Percentiles rank a stretch among this genome's conserved stretches.
Conservation (phyloP, 352 stramenopile genomes). For the Pythium aquatile region DNA sequence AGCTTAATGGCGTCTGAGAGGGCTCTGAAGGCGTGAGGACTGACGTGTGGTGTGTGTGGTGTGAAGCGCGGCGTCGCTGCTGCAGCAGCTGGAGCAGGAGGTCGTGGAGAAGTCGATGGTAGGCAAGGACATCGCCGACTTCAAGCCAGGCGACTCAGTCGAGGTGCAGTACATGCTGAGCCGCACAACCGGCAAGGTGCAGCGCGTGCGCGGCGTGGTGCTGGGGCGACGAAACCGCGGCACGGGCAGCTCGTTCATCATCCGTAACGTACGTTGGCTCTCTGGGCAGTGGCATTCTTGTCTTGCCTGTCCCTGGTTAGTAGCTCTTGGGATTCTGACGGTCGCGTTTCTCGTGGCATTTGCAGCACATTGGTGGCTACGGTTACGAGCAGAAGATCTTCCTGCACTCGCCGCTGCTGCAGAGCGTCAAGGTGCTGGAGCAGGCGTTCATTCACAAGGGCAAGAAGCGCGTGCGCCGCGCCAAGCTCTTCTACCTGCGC, state of each 20-base stretch:
- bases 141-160: conserved; percentile 76
- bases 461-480: conserved; percentile 88
- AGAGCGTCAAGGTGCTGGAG: conserved; percentile 87
- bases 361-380: conserved; percentile 79
- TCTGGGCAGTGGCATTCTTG: not conserved
- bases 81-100: conserved; percentile 69
- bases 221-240: conserved; percentile 78
- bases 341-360: too few relatives aligned
- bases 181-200: conserved; percentile 64
- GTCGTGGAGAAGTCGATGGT: conserved; percentile 59
- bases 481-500: conserved; percentile 89
- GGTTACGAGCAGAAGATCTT: conserved; percentile 90
- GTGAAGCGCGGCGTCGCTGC: conserved; percentile 50
- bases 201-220: conserved; percentile 81
- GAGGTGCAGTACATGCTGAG: conserved; percentile 83
- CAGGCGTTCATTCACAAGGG: conserved; percentile 90
- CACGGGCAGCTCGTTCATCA: conserved; percentile 81
- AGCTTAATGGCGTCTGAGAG: not conserved
- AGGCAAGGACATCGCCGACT: conserved; percentile 66
- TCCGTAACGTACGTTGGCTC: conserved; percentile 68
- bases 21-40: not conserved
- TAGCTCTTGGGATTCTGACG: too few relatives aligned
- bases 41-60: not conserved
- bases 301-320: not conserved
- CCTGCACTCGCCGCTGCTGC: conserved; percentile 83